Evolutionary conservation across 2,329 filamentous ascomycete genomes (phyloP).

Genomic region (Cladosporium velox): DNA sequence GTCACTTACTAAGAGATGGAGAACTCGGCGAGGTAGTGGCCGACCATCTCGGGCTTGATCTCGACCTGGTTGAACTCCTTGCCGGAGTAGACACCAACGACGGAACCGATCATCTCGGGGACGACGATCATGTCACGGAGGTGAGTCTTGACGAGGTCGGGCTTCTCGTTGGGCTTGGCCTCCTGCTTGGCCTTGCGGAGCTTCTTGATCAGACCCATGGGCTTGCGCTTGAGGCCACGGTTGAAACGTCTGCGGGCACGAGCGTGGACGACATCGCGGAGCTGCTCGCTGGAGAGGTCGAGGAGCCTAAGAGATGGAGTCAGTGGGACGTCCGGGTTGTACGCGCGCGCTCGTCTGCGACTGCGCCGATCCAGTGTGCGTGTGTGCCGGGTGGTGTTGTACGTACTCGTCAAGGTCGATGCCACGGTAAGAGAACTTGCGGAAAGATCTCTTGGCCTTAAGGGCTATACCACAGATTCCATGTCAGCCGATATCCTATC

Average conservation of each 20-base stretch:
- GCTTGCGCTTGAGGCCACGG: conserved; percentile 99
- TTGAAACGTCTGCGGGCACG: conserved; percentile 99
- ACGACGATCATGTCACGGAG: conserved; percentile 99
- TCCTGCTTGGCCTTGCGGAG: conserved; percentile 99
- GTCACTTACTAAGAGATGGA: conserved; percentile 96
- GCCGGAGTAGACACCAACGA: conserved; percentile 98
- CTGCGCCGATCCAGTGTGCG: background rate
- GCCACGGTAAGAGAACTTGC: conserved; percentile 99
- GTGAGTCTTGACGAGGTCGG: conserved; percentile 98
- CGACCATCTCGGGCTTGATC: conserved; percentile 99
- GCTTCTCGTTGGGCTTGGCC: conserved; percentile 99
- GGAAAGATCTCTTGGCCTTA: conserved; percentile 99
- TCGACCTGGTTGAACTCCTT: conserved; percentile 99
- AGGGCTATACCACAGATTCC: conserved; percentile 64
- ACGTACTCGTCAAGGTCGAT: conserved; percentile 99
- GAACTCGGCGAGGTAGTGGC: conserved; percentile 99
- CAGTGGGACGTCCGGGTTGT: conserved; percentile 43
- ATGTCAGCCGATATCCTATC: conserved; percentile 41
- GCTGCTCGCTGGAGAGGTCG: conserved; percentile 96
- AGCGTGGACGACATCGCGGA: conserved; percentile 98
- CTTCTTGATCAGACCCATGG: conserved; percentile 99
- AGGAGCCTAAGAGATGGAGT: conserved; percentile 65
- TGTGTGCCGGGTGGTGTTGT: conserved; percentile 21
- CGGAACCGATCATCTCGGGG: conserved; percentile 98
- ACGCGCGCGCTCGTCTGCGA: conserved; percentile 21